Evolutionary conservation across 139 green algal genomes (phyloP).

Genomic region (Zygnema cylindricum): DNA sequence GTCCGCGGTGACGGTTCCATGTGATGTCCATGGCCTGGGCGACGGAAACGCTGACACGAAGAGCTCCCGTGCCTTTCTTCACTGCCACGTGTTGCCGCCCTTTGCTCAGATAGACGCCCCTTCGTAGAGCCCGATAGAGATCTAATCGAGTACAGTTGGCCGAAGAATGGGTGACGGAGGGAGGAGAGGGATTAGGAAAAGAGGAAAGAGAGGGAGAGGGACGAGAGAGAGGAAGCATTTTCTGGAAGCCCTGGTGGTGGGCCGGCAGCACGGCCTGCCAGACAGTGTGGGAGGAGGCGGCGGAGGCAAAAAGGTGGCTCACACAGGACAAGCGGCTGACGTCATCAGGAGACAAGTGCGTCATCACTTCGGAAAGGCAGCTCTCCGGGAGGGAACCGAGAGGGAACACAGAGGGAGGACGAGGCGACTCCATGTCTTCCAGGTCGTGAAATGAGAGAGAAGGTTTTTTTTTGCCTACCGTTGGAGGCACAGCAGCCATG

Average conservation of each 20-base stretch:
- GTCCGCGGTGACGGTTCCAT: background rate
- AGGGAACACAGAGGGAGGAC: too few relatives aligned
- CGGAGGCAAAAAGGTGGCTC: background rate
- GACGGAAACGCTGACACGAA: slow-evolving; percentile 1
- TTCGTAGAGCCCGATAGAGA: background rate
- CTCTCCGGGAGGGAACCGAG: background rate
- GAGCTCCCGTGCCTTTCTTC: background rate
- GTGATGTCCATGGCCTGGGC: background rate
- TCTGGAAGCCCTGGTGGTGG: background rate
- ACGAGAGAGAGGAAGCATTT: background rate
- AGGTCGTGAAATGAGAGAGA: too few relatives aligned
- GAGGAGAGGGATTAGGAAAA: background rate
- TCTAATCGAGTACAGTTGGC: background rate
- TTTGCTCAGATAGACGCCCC: background rate
- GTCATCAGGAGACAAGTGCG: background rate
- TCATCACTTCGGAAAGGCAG: slow-evolving; percentile 13
- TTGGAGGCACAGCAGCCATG: too few relatives aligned
- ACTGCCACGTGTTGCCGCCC: background rate
- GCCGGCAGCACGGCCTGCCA: background rate
- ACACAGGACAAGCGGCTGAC: background rate
- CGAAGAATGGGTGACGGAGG: background rate
- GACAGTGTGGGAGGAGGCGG: background rate
- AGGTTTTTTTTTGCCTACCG: too few relatives aligned
- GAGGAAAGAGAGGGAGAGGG: background rate
- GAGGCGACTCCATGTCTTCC: too few relatives aligned